phyloP scores from a whole-genome alignment of 805 yeast species.

The Blastobotrys parvus region DNA sequence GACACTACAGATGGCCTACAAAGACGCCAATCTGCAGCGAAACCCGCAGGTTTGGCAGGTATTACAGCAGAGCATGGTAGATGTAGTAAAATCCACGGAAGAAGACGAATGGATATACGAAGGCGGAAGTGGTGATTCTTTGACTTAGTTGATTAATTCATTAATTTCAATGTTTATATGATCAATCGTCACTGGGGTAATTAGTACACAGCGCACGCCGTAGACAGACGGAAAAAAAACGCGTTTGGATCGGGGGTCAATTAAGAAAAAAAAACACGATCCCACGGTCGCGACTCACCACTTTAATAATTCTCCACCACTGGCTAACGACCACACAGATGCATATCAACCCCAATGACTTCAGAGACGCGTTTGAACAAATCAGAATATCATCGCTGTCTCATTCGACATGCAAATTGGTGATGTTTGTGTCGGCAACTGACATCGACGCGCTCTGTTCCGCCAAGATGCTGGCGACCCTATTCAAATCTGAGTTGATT shows the following conservation, averaged over 20 bases:
- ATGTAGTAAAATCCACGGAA: background rate
- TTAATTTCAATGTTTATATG: no score
- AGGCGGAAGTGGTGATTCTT: no score
- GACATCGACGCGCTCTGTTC: conserved; percentile 91
- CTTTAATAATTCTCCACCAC: conserved; percentile 1
- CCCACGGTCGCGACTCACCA: no score
- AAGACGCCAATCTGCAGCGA: background rate
- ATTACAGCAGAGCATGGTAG: background rate
- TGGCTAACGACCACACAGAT: conserved; percentile 35
- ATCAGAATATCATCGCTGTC: conserved; percentile 68
- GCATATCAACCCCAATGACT: conserved; percentile 69
- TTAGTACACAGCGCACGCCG: no score
- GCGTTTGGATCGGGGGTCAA: background rate
- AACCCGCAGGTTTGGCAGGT: background rate
- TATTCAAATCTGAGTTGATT: conserved; percentile 72
- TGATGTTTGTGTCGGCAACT: conserved; percentile 81
- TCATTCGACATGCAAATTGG: conserved; percentile 86
- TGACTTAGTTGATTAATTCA: background rate
- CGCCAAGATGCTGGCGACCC: conserved; percentile 59
- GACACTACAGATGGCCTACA: background rate
- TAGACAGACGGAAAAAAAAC: no score
- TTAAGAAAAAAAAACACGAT: background rate
- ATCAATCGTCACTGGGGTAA: no score
- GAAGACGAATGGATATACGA: background rate
- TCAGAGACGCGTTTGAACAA: conserved; percentile 56